Percentiles rank a stretch among this genome's conserved stretches.
phyloP scores from a whole-genome alignment of 495 filamentous ascomycete genomes.

The Podospora pseudocomata region DNA sequence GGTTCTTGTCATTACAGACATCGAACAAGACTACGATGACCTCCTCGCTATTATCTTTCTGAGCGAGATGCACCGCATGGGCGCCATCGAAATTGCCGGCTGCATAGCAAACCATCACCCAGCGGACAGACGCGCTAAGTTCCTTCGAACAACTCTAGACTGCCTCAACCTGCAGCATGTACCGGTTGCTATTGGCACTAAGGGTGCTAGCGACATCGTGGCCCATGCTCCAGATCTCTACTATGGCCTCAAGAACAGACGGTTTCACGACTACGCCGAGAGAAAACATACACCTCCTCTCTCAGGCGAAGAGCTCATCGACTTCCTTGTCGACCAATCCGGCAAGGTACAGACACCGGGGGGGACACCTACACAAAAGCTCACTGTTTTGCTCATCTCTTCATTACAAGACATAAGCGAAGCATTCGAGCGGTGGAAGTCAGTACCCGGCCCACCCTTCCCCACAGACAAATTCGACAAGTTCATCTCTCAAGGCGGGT shows the following conservation, averaged over 20 bases:
- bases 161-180: constrained; percentile 11
- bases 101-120: constrained; percentile 21
- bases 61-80: constrained; percentile 25
- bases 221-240: neutral
- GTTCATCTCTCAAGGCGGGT: constrained; percentile 24
- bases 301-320: neutral
- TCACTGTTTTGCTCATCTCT: constrained; percentile 22
- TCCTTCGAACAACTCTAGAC: constrained; percentile 17
- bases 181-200: constrained; percentile 15
- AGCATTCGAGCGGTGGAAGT: constrained; percentile 9
- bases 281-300: neutral
- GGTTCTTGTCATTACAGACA: constrained; percentile 20
- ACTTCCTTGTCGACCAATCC: constrained; percentile 2
- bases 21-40: constrained; percentile 27
- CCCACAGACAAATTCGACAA: constrained; percentile 15
- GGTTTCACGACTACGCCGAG: constrained; percentile 8
- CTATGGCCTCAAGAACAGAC: constrained; percentile 22
- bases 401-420: constrained; percentile 21
- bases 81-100: constrained; percentile 19
- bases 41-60: constrained; percentile 24
- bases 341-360: neutral
- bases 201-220: neutral
- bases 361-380: neutral
- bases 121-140: constrained; percentile 12
- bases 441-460: neutral